phyloP scores from a whole-genome alignment of 371 early-diverging fungal genomes.

The Entomophthora muscae region DNA sequence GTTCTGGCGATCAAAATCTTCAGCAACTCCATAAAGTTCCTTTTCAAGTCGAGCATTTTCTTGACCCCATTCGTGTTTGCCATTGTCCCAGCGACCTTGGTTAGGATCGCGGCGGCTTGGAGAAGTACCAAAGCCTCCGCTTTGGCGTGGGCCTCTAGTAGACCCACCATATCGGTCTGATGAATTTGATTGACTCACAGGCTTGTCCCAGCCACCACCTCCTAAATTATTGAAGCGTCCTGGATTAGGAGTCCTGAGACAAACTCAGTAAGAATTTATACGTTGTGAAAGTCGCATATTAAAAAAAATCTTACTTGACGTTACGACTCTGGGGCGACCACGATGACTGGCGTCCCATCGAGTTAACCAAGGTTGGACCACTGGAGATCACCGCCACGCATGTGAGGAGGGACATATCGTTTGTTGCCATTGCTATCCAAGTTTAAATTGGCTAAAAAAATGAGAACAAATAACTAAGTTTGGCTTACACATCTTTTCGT shows the following conservation, averaged over 20 bases:
- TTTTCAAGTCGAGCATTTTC: constrained; percentile 57
- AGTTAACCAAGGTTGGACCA: constrained; percentile 12
- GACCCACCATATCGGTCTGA: neutral
- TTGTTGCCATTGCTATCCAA: constrained; percentile 10
- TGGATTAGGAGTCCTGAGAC: neutral
- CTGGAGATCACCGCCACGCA: constrained; percentile 21
- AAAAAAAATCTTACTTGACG: neutral
- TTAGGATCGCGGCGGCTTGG: constrained; percentile 28
- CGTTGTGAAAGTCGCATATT: too few species aligned
- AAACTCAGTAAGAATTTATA: too few species aligned
- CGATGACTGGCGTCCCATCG: constrained; percentile 6
- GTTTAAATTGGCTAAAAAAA: constrained; percentile 10
- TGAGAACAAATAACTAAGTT: neutral
- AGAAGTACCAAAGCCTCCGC: constrained; percentile 22
- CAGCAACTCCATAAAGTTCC: constrained; percentile 55
- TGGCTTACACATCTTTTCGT: constrained; percentile 2
- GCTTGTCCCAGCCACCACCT: neutral
- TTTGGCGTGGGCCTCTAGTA: constrained; percentile 19
- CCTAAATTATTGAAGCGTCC: neutral
- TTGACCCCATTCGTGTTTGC: constrained; percentile 47
- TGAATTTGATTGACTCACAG: neutral
- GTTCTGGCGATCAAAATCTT: constrained; percentile 42
- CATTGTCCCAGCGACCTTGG: constrained; percentile 39
- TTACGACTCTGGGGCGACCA: neutral
- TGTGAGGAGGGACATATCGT: constrained; percentile 30